These are phyloP conservation scores for Leishmania arabica DNA, from an alignment of 208 protist species.

Conservation along the genomic window DNA sequence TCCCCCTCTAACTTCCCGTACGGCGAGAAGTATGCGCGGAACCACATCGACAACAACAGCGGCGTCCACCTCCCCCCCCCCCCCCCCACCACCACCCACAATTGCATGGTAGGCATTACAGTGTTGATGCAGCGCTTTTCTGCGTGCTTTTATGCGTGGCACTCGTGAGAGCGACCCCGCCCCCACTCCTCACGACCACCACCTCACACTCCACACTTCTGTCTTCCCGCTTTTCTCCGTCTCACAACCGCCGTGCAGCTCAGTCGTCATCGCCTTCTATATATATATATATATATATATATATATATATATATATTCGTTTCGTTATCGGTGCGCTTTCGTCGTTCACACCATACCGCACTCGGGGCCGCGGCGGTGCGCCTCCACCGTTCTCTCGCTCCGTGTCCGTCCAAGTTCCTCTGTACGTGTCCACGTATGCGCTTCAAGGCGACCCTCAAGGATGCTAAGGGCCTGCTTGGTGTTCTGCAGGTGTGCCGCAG, in stretches of 20 bases:
- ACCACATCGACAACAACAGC: neutral
- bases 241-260: neutral
- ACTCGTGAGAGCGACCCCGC: neutral
- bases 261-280: too few relatives aligned
- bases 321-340: neutral
- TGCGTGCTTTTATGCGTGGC: neutral
- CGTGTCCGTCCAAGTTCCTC: neutral
- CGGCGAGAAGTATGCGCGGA: neutral
- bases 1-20: neutral
- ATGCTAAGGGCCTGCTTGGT: constrained; percentile 53
- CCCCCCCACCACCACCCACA: neutral
- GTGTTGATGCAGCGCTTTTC: neutral
- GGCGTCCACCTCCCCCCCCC: neutral
- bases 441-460: constrained; percentile 72
- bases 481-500: constrained; percentile 67
- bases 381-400: neutral
- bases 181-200: neutral
- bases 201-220: too few relatives aligned
- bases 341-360: neutral
- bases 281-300: too few relatives aligned
- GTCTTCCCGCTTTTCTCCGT: neutral
- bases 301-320: too few relatives aligned
- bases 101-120: neutral
- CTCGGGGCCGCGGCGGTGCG: neutral
- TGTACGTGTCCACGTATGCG: constrained; percentile 40